A percentile compares a stretch with the other conserved stretches of the same genome.
Evolutionary conservation across 1,284 basidiomycete genomes (phyloP).

Genomic region (Amylostereum areolatum): DNA sequence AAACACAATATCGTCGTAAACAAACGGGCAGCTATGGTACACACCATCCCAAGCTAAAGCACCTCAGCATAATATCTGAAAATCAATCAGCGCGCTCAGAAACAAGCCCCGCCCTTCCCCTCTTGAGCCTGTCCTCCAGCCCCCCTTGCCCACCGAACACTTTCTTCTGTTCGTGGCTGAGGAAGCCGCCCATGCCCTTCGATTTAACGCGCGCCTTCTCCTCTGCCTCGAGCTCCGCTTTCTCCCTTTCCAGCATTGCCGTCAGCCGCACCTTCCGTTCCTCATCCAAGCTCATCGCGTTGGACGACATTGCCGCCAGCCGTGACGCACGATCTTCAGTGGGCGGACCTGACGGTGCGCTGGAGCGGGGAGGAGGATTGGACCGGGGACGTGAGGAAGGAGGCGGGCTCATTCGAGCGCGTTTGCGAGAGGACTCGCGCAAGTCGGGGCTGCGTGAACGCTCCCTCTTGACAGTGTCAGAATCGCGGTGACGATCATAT

Average conservation of each 20-base stretch:
- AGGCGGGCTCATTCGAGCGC: conserved; percentile 33
- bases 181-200: conserved; percentile 67
- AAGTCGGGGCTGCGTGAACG: conserved; percentile 41
- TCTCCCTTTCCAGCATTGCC: conserved; percentile 62
- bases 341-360: conserved; percentile 16
- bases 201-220: conserved; percentile 56
- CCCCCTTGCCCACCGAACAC: conserved; percentile 72
- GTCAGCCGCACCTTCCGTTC: conserved; percentile 68
- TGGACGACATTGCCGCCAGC: conserved; percentile 79
- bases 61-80: background rate
- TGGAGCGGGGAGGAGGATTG: conserved; percentile 16
- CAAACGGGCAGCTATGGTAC: too few relatives aligned
- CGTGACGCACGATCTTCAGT: conserved; percentile 65
- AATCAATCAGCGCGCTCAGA: conserved; percentile 44
- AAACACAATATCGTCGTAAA: background rate
- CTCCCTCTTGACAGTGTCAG: conserved; percentile 25
- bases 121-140: conserved; percentile 68
- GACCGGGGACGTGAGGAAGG: conserved; percentile 28
- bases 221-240: conserved; percentile 62
- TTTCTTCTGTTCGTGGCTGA: conserved; percentile 69
- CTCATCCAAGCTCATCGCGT: conserved; percentile 57
- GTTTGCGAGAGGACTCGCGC: conserved; percentile 27
- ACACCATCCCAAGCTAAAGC: too few relatives aligned
- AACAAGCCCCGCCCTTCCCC: conserved; percentile 61
- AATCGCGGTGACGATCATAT: conserved; percentile 17